phyloP scores from a whole-genome alignment of 1,139 yeast genomes.

The Magnusiomyces sp. region DNA sequence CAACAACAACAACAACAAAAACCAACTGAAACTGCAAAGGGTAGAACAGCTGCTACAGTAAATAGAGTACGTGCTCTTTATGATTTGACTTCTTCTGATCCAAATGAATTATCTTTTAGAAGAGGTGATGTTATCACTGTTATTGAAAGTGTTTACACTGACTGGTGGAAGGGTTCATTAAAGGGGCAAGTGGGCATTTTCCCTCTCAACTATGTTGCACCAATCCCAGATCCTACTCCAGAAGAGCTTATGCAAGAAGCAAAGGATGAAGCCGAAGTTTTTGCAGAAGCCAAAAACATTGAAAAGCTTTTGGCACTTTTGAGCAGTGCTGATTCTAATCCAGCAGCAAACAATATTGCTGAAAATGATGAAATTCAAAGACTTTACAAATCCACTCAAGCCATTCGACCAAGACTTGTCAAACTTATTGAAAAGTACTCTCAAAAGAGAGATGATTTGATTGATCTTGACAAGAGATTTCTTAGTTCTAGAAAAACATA shows the following conservation, averaged over 20 bases:
- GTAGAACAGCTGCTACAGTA: conserved; percentile 37
- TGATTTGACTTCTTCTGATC: conserved; percentile 57
- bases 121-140: conserved; percentile 53
- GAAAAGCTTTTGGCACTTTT: conserved; percentile 58
- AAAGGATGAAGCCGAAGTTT: conserved; percentile 38
- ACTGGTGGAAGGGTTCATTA: conserved; percentile 93
- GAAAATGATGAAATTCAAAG: conserved; percentile 42
- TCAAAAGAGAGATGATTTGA: conserved; percentile 63
- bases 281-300: conserved; percentile 46
- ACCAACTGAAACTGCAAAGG: conserved; percentile 11
- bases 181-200: conserved; percentile 81
- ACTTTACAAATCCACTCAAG: conserved; percentile 60
- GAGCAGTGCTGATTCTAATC: conserved; percentile 33
- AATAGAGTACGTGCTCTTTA: conserved; percentile 76
- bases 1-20: conserved; percentile 6
- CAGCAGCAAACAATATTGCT: conserved; percentile 23
- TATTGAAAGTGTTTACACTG: conserved; percentile 78
- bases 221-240: conserved; percentile 58
- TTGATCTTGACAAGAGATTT: conserved; percentile 61
- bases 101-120: conserved; percentile 37
- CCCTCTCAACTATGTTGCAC: conserved; percentile 86
- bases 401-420: conserved; percentile 66
- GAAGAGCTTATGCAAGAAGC: conserved; percentile 41
- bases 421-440: conserved; percentile 68
- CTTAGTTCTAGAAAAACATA: conserved; percentile 59